These are phyloP conservation scores for Beta vulgaris DNA, from an alignment of 148 eudicot genomes.

Conservation along the genomic window DNA sequence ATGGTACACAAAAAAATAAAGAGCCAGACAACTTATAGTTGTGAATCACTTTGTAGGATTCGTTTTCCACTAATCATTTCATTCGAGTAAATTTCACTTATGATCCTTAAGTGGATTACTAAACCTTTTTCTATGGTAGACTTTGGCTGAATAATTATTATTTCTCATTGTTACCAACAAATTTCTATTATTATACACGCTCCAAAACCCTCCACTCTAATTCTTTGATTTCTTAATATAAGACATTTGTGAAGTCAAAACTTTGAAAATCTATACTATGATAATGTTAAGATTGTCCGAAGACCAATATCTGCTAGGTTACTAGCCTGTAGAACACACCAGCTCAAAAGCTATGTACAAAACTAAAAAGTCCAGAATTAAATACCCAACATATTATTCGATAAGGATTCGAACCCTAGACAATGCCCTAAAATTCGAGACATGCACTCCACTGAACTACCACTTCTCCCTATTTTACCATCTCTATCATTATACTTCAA, in stretches of 20 bases:
- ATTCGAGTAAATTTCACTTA: conserved; percentile 3
- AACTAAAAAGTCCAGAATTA: no score
- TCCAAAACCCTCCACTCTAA: not conserved
- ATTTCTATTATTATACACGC: not conserved
- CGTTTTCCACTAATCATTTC: conserved; percentile 17
- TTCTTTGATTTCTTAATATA: not conserved
- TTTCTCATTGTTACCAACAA: not conserved
- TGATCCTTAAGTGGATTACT: not conserved
- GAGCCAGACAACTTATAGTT: conserved; percentile 26
- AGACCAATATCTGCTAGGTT: no score
- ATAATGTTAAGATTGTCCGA: no score
- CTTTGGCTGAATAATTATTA: not conserved
- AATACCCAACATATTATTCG: no score
- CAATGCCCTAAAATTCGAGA: no score
- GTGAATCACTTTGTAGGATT: conserved; percentile 28
- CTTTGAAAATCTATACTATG: no score
- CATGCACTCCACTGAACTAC: no score
- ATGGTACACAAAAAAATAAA: not conserved
- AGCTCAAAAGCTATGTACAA: no score
- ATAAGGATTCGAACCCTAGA: no score
- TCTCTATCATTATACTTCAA: no score
- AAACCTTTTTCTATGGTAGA: not conserved
- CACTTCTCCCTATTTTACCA: no score
- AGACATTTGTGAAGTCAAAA: not conserved
- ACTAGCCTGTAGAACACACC: no score